These are phyloP conservation scores for Rossbeevera mucosa DNA, from an alignment of 768 basidiomycete genomes.

Conservation along the genomic window DNA sequence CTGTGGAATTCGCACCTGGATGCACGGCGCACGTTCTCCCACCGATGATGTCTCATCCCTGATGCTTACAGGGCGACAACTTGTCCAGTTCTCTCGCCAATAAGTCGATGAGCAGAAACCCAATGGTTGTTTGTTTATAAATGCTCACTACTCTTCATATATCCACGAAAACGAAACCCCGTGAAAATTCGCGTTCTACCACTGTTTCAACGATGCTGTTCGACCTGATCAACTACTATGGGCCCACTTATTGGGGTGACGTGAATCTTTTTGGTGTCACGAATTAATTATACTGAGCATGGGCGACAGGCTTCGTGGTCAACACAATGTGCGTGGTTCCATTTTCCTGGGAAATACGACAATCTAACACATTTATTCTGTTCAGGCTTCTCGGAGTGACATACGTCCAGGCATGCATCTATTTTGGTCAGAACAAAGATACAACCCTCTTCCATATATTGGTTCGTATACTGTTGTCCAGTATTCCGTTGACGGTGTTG, in stretches of 20 bases:
- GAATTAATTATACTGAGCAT: not conserved
- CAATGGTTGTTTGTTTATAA: not conserved
- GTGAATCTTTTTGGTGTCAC: not conserved
- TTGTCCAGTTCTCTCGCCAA: not conserved
- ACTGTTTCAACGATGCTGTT: not conserved
- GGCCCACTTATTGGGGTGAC: slow-evolving; percentile 2
- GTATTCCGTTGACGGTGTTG: not conserved
- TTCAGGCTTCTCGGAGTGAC: slow-evolving; percentile 4
- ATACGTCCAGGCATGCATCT: slow-evolving; percentile 3
- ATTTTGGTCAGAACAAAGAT: slow-evolving; percentile 1
- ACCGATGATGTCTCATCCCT: not conserved
- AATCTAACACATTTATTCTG: not conserved
- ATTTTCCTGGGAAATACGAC: not conserved
- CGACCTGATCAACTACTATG: not conserved
- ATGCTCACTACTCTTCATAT: not conserved
- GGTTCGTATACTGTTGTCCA: not conserved
- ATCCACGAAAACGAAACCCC: not conserved
- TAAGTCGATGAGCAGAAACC: not conserved
- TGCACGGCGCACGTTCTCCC: not conserved
- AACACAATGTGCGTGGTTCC: slow-evolving; percentile 1
- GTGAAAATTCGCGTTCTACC: not conserved
- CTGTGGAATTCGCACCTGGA: not conserved
- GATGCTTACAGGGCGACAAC: not conserved
- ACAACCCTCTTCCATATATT: not conserved
- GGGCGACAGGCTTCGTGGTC: slow-evolving; percentile 4